These are phyloP conservation scores for Astragalus membranaceus DNA, from an alignment of 306 rosid genomes.

Conservation along the genomic window DNA sequence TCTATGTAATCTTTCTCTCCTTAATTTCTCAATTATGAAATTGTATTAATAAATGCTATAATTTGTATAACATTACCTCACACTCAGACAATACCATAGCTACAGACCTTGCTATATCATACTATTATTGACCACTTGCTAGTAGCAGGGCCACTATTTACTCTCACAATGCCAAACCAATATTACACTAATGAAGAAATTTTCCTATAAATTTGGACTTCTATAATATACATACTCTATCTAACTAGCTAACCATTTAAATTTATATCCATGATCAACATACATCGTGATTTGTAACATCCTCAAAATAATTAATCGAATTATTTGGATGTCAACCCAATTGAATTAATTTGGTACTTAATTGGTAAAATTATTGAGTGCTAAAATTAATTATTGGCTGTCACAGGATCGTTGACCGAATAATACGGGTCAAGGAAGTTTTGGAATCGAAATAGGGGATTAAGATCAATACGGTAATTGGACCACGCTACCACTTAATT, in stretches of 20 bases:
- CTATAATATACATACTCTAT: conserved; percentile 38
- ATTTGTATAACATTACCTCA: conserved; percentile 22
- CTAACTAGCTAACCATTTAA: conserved; percentile 33
- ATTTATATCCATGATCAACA: conserved; percentile 31
- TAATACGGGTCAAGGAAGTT: no score
- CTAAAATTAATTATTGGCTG: no score
- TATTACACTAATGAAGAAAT: conserved; percentile 29
- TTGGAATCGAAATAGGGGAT: no score
- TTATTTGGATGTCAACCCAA: no score
- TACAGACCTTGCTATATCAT: conserved; percentile 28
- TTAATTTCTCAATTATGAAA: neutral
- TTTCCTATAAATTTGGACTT: conserved; percentile 33
- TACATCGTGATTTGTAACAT: conserved; percentile 51
- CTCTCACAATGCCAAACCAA: conserved; percentile 26
- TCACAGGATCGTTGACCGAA: no score
- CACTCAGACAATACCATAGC: conserved; percentile 32
- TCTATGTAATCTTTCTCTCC: no score
- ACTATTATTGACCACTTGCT: conserved; percentile 38
- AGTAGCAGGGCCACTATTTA: conserved; percentile 38
- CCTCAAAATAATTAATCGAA: no score
- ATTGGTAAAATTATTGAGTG: no score
- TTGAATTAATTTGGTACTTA: no score
- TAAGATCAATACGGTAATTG: no score
- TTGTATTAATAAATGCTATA: conserved; percentile 21
- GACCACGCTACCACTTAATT: no score